These are phyloP conservation scores for Sapria himalayana DNA, from an alignment of 345 rosid species.

Conservation along the genomic window DNA sequence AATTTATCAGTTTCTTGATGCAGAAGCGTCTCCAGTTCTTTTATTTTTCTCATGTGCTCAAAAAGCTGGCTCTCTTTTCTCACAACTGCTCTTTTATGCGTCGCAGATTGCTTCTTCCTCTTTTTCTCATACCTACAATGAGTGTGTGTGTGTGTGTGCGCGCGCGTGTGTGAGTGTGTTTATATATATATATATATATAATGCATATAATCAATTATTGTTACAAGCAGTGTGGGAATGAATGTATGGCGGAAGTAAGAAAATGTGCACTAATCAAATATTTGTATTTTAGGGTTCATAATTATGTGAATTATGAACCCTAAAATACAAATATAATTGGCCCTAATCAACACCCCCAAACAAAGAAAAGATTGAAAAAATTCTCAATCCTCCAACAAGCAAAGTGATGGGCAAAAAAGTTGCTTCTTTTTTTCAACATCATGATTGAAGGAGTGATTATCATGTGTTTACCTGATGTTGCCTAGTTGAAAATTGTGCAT, in stretches of 20 bases:
- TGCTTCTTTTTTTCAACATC: too few relatives aligned
- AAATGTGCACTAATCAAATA: background rate
- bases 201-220: too few relatives aligned
- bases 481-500: too few relatives aligned
- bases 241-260: background rate
- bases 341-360: background rate
- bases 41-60: constrained; percentile 31
- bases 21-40: constrained; percentile 24
- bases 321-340: background rate
- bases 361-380: background rate
- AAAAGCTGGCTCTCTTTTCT: constrained; percentile 54
- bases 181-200: too few relatives aligned
- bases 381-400: background rate
- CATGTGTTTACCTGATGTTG: too few relatives aligned
- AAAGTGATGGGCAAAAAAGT: background rate
- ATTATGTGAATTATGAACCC: too few relatives aligned
- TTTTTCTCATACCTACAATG: constrained; percentile 58
- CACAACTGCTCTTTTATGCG: constrained; percentile 34
- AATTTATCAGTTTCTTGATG: constrained; percentile 28
- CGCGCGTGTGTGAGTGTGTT: too few relatives aligned
- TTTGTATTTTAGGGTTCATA: too few relatives aligned
- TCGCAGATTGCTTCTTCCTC: constrained; percentile 30
- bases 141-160: too few relatives aligned
- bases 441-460: too few relatives aligned
- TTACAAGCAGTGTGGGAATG: too few relatives aligned